Percentiles rank a stretch among this genome's conserved stretches.
Evolutionary conservation across 495 filamentous ascomycete species (phyloP).

Genomic region (Trichoderma asperelloides): DNA sequence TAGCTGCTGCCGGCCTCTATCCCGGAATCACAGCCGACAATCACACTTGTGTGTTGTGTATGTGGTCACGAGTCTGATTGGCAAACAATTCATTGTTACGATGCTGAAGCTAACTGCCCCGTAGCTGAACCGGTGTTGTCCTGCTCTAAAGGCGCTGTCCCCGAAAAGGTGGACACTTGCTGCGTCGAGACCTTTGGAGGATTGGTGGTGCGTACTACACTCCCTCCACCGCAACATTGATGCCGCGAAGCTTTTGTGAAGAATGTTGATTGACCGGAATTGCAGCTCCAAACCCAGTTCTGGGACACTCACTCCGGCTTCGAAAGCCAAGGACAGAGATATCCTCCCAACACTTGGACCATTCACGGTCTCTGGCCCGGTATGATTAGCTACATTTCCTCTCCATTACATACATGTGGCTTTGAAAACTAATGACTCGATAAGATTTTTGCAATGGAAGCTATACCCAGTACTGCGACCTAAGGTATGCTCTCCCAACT

Average conservation of each 20-base stretch:
- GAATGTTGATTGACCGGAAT: background rate
- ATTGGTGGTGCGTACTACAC: slow-evolving; percentile 27
- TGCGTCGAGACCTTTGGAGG: slow-evolving; percentile 45
- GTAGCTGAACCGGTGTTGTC: slow-evolving; percentile 31
- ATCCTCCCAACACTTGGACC: slow-evolving; percentile 36
- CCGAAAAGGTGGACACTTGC: slow-evolving; percentile 37
- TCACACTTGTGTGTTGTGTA: slow-evolving; percentile 7
- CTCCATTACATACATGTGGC: background rate
- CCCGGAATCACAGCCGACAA: slow-evolving; percentile 7
- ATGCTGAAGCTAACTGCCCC: slow-evolving; percentile 11
- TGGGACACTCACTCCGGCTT: slow-evolving; percentile 45
- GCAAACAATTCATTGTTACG: background rate
- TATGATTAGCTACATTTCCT: background rate
- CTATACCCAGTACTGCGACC: slow-evolving; percentile 48
- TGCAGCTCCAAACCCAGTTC: slow-evolving; percentile 37
- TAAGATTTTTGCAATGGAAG: slow-evolving; percentile 27
- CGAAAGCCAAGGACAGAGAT: slow-evolving; percentile 37
- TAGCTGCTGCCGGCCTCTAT: slow-evolving; percentile 18
- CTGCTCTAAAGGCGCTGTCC: slow-evolving; percentile 33
- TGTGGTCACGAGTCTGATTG: background rate
- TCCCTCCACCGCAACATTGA: too few species aligned
- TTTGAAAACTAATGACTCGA: background rate
- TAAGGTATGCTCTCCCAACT: slow-evolving; percentile 19
- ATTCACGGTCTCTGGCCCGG: slow-evolving; percentile 45
- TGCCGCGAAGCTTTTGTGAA: background rate